These are phyloP conservation scores for Fusarium sp. DNA, from an alignment of 2,329 filamentous ascomycete genomes.

Conservation along the genomic window DNA sequence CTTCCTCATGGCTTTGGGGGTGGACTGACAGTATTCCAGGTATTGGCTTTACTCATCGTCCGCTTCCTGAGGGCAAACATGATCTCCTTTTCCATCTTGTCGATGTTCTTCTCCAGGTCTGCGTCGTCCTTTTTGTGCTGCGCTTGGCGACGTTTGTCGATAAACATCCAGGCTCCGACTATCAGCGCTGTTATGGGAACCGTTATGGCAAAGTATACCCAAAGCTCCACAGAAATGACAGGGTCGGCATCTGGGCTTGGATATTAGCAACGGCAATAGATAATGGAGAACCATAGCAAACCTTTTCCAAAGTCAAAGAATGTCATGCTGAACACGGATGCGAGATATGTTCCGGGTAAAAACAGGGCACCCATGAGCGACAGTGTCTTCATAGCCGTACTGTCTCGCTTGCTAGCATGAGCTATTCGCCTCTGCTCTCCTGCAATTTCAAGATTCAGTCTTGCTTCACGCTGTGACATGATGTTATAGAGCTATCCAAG, in stretches of 20 bases:
- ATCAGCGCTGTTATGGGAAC: conserved; percentile 68
- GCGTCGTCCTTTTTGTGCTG: conserved; percentile 62
- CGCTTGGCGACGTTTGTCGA: conserved; percentile 63
- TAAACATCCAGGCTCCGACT: conserved; percentile 66
- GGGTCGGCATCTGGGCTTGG: conserved; percentile 48
- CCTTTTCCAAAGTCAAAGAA: conserved; percentile 72
- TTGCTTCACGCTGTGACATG: conserved; percentile 73
- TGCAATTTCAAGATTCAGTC: conserved; percentile 72
- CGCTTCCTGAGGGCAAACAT: conserved; percentile 66
- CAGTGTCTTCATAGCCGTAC: conserved; percentile 73
- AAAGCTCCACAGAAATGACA: conserved; percentile 64
- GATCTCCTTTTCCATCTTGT: conserved; percentile 68
- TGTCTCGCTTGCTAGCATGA: conserved; percentile 70
- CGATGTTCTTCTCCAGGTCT: conserved; percentile 66
- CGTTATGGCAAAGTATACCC: conserved; percentile 73
- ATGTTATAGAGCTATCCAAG: conserved; percentile 69
- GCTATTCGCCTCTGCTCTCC: conserved; percentile 69
- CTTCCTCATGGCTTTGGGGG: conserved; percentile 41
- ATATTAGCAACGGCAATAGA: conserved; percentile 5
- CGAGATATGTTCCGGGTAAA: conserved; percentile 70
- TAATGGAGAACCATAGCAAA: conserved; percentile 35
- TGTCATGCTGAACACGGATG: conserved; percentile 74
- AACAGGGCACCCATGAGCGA: conserved; percentile 73
- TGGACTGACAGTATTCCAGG: conserved; percentile 60
- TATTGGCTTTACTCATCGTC: conserved; percentile 67